Base-by-base conservation (phyloP, 768 basidiomycete genomes). In the Rhodocollybia butyracea region DNA sequence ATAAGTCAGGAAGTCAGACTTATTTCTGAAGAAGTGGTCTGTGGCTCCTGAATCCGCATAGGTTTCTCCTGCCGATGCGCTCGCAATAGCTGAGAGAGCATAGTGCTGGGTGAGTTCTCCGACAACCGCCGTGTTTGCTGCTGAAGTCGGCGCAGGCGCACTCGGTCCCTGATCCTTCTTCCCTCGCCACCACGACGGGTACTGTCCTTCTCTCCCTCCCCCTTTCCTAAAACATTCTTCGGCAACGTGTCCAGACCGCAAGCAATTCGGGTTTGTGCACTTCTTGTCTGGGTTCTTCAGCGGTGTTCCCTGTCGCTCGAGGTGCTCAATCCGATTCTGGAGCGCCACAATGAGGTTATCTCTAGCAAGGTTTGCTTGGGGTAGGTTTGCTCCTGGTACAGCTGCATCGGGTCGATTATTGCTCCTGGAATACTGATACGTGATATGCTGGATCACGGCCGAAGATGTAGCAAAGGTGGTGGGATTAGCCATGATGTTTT, bases 181-280 rank as follows among this genome's bases (percentile, higher is more conserved):
- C 48, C 54, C 54, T 30, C 36, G 47, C 59, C 56, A 60, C 59
- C 60, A 57, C 5, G 43, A 39, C 13, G 55, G 52, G 42, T 56
- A 59, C 47, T 3, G 34, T 11, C 2, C 17, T 17, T 36, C 34
- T 36, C 2, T 11, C 34, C 34, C 34, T 11, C 17, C 63, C 15
- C 68, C 66, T 27, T 58, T 57, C n/a, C 41, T 47, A 61, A 63
- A 68, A 36, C 67, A 68, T 19, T 66, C 59, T 11, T 54, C 54
- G 12, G 43, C 54, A 0, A 56, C 3, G 27, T 68, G 66, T 1
- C 66, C 60, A 4, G 0, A 5, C 1, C 30, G 15, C 10, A 47
- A 13, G 48, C 66, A 68, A n/a, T n/a, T n/a, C n/a, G n/a, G n/a
- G 34, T 65, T 67, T 17, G 13, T 31, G 31, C 67, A 66, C 41